phyloP scores from a whole-genome alignment of 129 eudicot genomes.

The Saussurea involucrata region DNA sequence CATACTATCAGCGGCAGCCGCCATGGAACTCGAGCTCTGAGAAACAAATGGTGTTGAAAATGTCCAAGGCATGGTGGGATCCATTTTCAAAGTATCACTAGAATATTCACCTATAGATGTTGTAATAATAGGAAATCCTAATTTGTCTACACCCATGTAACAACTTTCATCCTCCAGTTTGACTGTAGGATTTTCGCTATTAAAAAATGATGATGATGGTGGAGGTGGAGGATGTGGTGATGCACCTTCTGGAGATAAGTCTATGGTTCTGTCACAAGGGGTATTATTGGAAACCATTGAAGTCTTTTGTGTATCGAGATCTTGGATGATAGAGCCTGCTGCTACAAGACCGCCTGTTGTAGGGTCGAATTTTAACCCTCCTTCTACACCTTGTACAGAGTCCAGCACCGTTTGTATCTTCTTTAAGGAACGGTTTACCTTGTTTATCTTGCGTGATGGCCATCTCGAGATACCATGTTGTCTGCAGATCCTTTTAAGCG shows the following conservation, averaged over 20 bases:
- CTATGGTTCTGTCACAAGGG: constrained; percentile 8
- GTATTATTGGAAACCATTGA: constrained; percentile 25
- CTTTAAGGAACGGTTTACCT: constrained; percentile 85
- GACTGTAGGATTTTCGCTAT: constrained; percentile 23
- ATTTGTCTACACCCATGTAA: constrained; percentile 27
- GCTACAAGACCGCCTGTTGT: constrained; percentile 65
- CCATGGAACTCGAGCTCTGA: constrained; percentile 37
- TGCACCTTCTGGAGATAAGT: constrained; percentile 20
- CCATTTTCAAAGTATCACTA: constrained; percentile 23
- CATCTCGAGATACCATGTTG: constrained; percentile 92
- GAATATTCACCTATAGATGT: constrained; percentile 14
- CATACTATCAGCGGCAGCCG: constrained; percentile 33
- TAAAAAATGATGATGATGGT: constrained; percentile 16
- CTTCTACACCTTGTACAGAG: constrained; percentile 91
- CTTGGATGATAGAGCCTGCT: constrained; percentile 48
- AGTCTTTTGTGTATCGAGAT: constrained; percentile 35
- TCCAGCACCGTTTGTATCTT: constrained; percentile 84
- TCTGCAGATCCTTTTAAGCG: constrained; percentile 90
- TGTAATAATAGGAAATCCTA: constrained; percentile 14
- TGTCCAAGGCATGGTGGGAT: constrained; percentile 36
- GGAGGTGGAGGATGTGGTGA: constrained; percentile 24
- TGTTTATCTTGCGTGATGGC: constrained; percentile 96
- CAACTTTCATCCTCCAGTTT: constrained; percentile 48
- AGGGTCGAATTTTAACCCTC: constrained; percentile 83
- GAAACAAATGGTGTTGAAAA: constrained; percentile 24